Percentiles rank a stretch among this genome's conserved stretches.
phyloP scores from a whole-genome alignment of 495 filamentous ascomycete genomes.

The Xylaria cubensis region DNA sequence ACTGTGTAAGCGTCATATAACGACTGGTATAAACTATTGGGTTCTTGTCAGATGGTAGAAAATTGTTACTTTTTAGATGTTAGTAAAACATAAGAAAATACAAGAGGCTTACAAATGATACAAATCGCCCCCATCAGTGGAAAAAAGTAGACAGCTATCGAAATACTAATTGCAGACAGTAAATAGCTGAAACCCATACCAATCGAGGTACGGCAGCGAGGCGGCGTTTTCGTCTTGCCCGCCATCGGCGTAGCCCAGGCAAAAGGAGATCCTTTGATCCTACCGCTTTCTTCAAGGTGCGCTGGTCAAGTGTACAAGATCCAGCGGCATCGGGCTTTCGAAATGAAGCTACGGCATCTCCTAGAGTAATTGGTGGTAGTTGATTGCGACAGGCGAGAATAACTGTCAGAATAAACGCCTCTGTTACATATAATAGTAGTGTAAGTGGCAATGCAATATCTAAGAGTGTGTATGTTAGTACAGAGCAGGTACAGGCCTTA shows the following conservation, averaged over 20 bases:
- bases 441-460: neutral
- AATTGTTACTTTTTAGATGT: neutral
- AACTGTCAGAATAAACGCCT: neutral
- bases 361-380: neutral
- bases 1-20: neutral
- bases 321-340: neutral
- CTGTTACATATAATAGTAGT: neutral
- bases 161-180: neutral
- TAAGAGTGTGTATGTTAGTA: neutral
- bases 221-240: neutral
- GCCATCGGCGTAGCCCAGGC: neutral
- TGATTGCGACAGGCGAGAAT: neutral
- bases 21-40: neutral
- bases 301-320: neutral
- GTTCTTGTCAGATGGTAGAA: neutral
- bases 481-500: neutral
- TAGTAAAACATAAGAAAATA: neutral
- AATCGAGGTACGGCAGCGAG: neutral
- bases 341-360: neutral
- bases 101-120: neutral
- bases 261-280: neutral
- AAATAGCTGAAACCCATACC: neutral
- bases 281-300: neutral
- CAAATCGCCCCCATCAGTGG: neutral
- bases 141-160: neutral